A percentile compares a stretch with the other conserved stretches of the same genome.
Evolutionary conservation across 371 early-diverging fungal species (phyloP).

Genomic region (Rhizomucor pusillus): DNA sequence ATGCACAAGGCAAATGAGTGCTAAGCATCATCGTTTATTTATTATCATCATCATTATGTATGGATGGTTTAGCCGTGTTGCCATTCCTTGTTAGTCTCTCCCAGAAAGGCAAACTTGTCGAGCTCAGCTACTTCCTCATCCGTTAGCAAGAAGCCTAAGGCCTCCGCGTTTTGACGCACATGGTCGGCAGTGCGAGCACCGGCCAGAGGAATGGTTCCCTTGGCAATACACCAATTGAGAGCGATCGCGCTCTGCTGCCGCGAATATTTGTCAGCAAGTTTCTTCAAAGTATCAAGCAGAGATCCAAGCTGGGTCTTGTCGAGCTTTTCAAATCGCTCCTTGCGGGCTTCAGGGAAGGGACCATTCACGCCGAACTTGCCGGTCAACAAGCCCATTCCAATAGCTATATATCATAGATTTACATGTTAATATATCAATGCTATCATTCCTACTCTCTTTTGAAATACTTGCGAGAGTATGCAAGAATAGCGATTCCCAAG

Average conservation of each 20-base stretch:
- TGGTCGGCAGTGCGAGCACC: slow-evolving; percentile 54
- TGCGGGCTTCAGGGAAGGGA: slow-evolving; percentile 32
- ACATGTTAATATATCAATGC: not conserved
- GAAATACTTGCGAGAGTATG: slow-evolving; percentile 49
- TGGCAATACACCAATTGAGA: slow-evolving; percentile 47
- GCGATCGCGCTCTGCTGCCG: slow-evolving; percentile 35
- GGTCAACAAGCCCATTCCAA: slow-evolving; percentile 49
- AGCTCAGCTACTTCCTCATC: slow-evolving; percentile 44
- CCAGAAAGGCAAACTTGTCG: slow-evolving; percentile 42
- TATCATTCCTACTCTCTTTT: not conserved
- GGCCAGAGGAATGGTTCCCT: slow-evolving; percentile 56
- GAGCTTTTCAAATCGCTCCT: slow-evolving; percentile 15
- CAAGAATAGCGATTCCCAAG: slow-evolving; percentile 56
- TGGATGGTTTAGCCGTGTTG: slow-evolving; percentile 42
- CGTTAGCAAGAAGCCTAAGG: slow-evolving; percentile 50
- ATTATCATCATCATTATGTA: not conserved
- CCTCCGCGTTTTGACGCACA: slow-evolving; percentile 44
- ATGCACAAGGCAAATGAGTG: not conserved
- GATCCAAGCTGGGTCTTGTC: slow-evolving; percentile 25
- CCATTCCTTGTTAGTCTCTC: slow-evolving; percentile 40
- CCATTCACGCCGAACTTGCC: slow-evolving; percentile 49
- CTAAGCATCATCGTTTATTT: not conserved
- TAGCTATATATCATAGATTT: slow-evolving; percentile 11
- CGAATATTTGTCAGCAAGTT: slow-evolving; percentile 25
- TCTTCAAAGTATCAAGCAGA: slow-evolving; percentile 23